Evolutionary conservation across 305 asterid genomes (phyloP), one percentile per base, ranked within the genome.

Genomic region (Fraxinus latifolia): DNA sequence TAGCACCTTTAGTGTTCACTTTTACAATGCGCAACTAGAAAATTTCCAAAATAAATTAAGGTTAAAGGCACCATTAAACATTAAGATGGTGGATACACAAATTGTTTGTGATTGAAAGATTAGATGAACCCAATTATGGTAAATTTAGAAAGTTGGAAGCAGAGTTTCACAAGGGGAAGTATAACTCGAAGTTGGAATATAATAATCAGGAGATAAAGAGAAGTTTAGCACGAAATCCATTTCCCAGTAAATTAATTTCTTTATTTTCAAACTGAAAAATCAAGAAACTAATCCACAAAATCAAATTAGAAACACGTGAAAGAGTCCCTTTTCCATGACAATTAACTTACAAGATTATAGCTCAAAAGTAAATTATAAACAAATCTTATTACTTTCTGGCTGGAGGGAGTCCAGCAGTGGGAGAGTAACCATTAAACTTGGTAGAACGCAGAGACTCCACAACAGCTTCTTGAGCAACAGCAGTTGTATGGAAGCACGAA

Each of bases 371-470:
- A 47, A 3, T 50, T 50, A 15, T 50, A 50, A 50, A 50, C 19
- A 50, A 50, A 50, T 50, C 21, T 14, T 1, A 32, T 53, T 53
- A n/a, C 62, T 81, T 87, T 89, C 97, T 88, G 80, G 97, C 87
- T 34, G 91, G 92, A 72, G 94, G 96, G 76, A 93, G 93, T 1
- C 97, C 97, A 15, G 84, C 91, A 11, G 93, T 90, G 15, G 97
- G 95, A 19, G 97, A 76, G 83, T 91, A 93, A 8, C 97, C 97
- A 81, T 91, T 93, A 86, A 91, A 91, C 82, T 93, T 90, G 14
- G 86, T 70, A 6, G 97, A 93, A 77, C 86, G 81, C 65, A 93
- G 90, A 39, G 93, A 79, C 25, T 86, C 88, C 3, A 85, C 83
- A 33, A 91, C 91, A 79, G 95, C 93, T 70, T 90, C 89, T 55